Conservation (phyloP, 176 grass and related monocot genomes). For the Aegilops speltoides region DNA sequence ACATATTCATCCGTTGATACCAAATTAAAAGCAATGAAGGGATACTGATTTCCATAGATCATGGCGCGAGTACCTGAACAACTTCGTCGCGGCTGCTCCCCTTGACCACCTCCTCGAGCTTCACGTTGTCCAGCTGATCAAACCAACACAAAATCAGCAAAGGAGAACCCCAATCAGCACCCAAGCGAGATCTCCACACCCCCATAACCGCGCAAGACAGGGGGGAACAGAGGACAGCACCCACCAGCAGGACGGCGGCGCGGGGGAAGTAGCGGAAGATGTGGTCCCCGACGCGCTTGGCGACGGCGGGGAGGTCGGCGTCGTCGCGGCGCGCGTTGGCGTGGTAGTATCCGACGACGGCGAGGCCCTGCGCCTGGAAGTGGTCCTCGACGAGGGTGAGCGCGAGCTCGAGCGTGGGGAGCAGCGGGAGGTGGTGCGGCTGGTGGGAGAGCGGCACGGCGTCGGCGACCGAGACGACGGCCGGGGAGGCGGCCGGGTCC, state of each 20-base stretch:
- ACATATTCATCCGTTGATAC: background rate
- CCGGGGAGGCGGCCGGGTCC: slow-evolving; percentile 17
- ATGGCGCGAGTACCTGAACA: slow-evolving; percentile 50
- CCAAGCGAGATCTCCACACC: background rate
- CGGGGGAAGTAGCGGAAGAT: slow-evolving; percentile 89
- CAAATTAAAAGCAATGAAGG: background rate
- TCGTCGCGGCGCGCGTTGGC: slow-evolving; percentile 83
- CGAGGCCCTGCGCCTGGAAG: slow-evolving; percentile 51
- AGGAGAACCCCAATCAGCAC: background rate
- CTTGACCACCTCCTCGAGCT: slow-evolving; percentile 61
- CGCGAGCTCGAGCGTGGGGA: slow-evolving; percentile 90
- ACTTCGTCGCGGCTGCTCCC: slow-evolving; percentile 45
- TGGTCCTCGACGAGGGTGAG: slow-evolving; percentile 90
- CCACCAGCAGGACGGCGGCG: slow-evolving; percentile 80
- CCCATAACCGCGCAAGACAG: background rate
- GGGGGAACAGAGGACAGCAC: background rate
- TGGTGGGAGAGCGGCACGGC: slow-evolving; percentile 79
- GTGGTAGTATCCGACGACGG: slow-evolving; percentile 96
- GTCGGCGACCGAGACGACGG: slow-evolving; percentile 64
- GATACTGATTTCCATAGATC: background rate
- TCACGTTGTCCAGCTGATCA: slow-evolving; percentile 76
- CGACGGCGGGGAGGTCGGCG: slow-evolving; percentile 61
- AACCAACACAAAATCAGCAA: slow-evolving; percentile 17
- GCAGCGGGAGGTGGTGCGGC: slow-evolving; percentile 76
- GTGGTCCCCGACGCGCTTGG: slow-evolving; percentile 92